Percentiles rank a stretch among this genome's conserved stretches.
These are phyloP conservation scores for Eucalyptus regnans DNA, from an alignment of 345 rosid genomes.

Conservation along the genomic window DNA sequence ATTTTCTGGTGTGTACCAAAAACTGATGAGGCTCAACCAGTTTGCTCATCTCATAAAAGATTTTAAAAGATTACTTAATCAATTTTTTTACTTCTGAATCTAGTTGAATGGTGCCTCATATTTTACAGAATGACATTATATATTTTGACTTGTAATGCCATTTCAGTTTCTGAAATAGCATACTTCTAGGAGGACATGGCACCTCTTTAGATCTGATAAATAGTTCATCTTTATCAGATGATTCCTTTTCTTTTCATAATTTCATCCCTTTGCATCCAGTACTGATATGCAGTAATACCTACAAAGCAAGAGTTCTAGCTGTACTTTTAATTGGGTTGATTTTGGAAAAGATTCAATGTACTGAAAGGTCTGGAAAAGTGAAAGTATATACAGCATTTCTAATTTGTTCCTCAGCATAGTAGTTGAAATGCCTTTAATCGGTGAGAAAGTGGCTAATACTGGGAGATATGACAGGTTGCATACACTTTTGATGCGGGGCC, in stretches of 20 bases:
- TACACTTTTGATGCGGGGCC: constrained; percentile 98
- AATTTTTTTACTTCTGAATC: background rate
- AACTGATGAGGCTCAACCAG: background rate
- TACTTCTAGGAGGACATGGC: background rate
- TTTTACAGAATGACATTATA: background rate
- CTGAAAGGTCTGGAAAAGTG: background rate
- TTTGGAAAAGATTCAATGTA: background rate
- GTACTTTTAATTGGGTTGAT: background rate
- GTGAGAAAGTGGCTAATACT: background rate
- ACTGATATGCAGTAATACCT: background rate
- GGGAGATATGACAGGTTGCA: constrained; percentile 49
- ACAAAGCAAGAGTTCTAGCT: background rate
- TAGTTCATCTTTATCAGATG: background rate
- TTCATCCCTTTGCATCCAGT: background rate
- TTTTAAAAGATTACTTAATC: background rate
- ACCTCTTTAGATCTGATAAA: background rate
- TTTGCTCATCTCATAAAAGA: background rate
- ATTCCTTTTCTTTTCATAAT: background rate
- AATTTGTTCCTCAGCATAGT: background rate
- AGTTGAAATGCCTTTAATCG: background rate
- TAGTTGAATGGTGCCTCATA: background rate
- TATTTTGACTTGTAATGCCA: background rate
- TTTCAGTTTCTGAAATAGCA: background rate
- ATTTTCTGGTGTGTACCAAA: background rate
- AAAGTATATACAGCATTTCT: background rate